phyloP scores from a whole-genome alignment of 805 yeast genomes.

The Kodamaea laetipori region DNA sequence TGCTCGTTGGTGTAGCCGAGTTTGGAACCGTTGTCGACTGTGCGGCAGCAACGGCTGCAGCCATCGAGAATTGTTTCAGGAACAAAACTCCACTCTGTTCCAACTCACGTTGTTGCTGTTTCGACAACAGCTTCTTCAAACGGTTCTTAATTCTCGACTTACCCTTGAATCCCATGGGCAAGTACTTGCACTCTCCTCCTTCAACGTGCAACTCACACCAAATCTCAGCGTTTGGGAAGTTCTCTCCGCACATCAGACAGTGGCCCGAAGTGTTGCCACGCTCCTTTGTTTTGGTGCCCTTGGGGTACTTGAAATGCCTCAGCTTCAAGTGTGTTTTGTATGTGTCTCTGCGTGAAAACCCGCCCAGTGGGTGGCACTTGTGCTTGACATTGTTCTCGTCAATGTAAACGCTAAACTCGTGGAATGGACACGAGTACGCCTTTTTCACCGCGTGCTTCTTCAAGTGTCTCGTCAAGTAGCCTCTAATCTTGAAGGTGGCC shows the following conservation, averaged over 20 bases:
- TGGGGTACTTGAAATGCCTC: conserved; percentile 58
- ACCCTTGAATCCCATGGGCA: conserved; percentile 47
- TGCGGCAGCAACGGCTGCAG: conserved; percentile 21
- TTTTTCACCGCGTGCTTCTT: conserved; percentile 52
- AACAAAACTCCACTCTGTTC: conserved; percentile 16
- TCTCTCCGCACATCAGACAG: conserved; percentile 57
- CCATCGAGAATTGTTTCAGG: conserved; percentile 15
- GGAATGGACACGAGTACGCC: conserved; percentile 60
- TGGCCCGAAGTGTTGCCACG: conserved; percentile 47
- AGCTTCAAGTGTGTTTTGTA: conserved; percentile 60
- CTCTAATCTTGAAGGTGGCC: conserved; percentile 51
- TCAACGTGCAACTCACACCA: conserved; percentile 57
- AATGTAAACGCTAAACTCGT: conserved; percentile 35
- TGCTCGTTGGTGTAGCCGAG: conserved; percentile 1
- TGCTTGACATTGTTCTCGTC: conserved; percentile 44
- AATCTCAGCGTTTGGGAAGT: conserved; percentile 48
- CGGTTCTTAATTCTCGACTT: conserved; percentile 46
- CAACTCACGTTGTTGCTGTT: conserved; percentile 21
- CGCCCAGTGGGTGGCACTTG: conserved; percentile 59
- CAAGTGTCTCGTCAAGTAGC: conserved; percentile 57
- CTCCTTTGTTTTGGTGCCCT: conserved; percentile 52
- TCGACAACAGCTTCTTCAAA: conserved; percentile 40
- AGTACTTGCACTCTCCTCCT: conserved; percentile 49
- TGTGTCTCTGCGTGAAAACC: conserved; percentile 61
- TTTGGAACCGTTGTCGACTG: conserved; percentile 14